Evolutionary conservation across 2,329 filamentous ascomycete genomes (phyloP).

Genomic region (Podosphaera aphanis): DNA sequence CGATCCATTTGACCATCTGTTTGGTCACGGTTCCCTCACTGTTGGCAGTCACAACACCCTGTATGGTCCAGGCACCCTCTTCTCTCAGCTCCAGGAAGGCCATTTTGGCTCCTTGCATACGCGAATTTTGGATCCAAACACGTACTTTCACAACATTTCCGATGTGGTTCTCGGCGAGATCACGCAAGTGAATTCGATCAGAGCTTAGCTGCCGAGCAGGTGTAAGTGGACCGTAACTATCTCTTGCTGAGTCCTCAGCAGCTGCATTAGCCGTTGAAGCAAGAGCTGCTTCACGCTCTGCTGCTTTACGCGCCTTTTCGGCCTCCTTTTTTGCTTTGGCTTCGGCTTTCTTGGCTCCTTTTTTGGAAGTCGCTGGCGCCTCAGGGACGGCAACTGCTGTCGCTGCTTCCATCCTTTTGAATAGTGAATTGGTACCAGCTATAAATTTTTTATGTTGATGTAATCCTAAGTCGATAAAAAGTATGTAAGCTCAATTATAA

Average conservation of each 20-base stretch:
- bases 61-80: constrained; percentile 52
- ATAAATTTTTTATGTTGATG: no score
- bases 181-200: constrained; percentile 34
- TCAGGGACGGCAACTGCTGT: background rate
- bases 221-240: constrained; percentile 56
- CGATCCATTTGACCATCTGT: constrained; percentile 89
- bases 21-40: constrained; percentile 43
- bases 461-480: no score
- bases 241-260: constrained; percentile 41
- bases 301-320: constrained; percentile 46
- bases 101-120: constrained; percentile 77
- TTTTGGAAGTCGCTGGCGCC: constrained; percentile 32
- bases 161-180: constrained; percentile 38
- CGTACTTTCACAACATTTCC: constrained; percentile 54
- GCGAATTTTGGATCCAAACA: constrained; percentile 66
- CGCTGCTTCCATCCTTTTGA: no score
- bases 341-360: constrained; percentile 63
- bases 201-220: constrained; percentile 30
- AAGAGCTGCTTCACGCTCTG: constrained; percentile 51
- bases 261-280: constrained; percentile 41
- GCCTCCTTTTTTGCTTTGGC: constrained; percentile 76
- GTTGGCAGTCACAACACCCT: constrained; percentile 51
- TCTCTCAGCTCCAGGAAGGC: constrained; percentile 70
- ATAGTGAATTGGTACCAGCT: no score
- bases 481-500: no score